A percentile compares a stretch with the other conserved stretches of the same genome.
Conservation (phyloP, 345 rosid genomes). For the Eutrema yunnanense region DNA sequence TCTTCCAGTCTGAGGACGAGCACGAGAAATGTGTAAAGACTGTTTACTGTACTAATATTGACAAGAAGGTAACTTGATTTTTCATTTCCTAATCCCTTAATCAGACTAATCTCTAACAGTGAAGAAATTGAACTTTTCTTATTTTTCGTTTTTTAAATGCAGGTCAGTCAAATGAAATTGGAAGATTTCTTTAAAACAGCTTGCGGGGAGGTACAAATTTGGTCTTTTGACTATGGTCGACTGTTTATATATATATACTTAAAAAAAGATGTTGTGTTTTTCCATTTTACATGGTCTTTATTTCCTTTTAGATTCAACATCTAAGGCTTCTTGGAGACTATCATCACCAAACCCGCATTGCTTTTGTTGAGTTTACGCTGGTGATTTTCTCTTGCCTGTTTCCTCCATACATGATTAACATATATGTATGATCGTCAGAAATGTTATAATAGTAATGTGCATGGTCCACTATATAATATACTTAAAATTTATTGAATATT, state of each 20-base stretch:
- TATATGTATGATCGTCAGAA: background rate
- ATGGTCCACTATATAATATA: background rate
- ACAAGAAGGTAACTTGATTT: slow-evolving; percentile 51
- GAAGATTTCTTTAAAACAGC: slow-evolving; percentile 64
- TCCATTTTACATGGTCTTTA: background rate
- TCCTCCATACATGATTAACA: background rate
- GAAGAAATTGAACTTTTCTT: background rate
- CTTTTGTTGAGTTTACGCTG: slow-evolving; percentile 78
- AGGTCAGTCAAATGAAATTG: slow-evolving; percentile 73
- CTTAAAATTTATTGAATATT: background rate
- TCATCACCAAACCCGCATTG: slow-evolving; percentile 77
- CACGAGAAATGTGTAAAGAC: slow-evolving; percentile 87
- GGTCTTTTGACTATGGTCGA: background rate
- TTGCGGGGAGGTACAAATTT: slow-evolving; percentile 77
- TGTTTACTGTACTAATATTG: slow-evolving; percentile 88
- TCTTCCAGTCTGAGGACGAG: slow-evolving; percentile 74
- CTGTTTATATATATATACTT: background rate
- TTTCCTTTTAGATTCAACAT: slow-evolving; percentile 51
- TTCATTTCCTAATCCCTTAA: background rate
- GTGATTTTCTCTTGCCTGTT: slow-evolving; percentile 25
- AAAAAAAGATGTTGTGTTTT: background rate
- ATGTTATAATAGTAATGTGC: background rate
- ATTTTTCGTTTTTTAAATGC: background rate
- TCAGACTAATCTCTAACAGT: background rate
- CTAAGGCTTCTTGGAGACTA: slow-evolving; percentile 73